phyloP scores from a whole-genome alignment of 176 grass and related monocot species.

The Oryza glaberrima region DNA sequence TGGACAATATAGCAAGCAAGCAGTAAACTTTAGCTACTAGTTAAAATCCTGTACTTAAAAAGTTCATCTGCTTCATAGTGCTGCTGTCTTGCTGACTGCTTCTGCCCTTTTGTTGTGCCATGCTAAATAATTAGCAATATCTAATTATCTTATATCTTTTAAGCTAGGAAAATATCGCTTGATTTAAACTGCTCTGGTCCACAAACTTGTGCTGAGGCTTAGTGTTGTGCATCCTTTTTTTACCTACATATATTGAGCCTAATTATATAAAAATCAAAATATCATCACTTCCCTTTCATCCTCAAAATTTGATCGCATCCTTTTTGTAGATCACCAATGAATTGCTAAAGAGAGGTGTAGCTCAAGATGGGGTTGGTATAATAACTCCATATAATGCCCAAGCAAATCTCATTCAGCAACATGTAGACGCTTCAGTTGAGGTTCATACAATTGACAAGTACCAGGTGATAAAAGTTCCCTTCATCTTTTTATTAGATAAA shows the following conservation, averaged over 20 bases:
- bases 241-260: constrained; percentile 14
- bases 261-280: background rate
- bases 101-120: background rate
- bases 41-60: constrained; percentile 7
- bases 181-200: constrained; percentile 20
- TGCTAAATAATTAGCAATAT: background rate
- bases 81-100: constrained; percentile 22
- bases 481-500: constrained; percentile 6
- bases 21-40: background rate
- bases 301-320: constrained; percentile 4
- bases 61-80: background rate
- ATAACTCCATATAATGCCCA: constrained; percentile 98
- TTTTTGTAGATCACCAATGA: constrained; percentile 65
- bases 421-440: constrained; percentile 70
- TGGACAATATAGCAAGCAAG: constrained; percentile 33
- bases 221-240: background rate
- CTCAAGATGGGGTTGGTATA: constrained; percentile 76
- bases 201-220: constrained; percentile 14
- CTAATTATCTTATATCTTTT: constrained; percentile 5
- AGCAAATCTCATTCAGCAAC: constrained; percentile 77
- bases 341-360: constrained; percentile 77
- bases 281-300: constrained; percentile 6
- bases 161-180: background rate
- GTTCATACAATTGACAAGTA: constrained; percentile 99
- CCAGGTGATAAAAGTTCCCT: constrained; percentile 53